Evolutionary conservation across 2,329 filamentous ascomycete species (phyloP).

Genomic region (Fusarium redolens): DNA sequence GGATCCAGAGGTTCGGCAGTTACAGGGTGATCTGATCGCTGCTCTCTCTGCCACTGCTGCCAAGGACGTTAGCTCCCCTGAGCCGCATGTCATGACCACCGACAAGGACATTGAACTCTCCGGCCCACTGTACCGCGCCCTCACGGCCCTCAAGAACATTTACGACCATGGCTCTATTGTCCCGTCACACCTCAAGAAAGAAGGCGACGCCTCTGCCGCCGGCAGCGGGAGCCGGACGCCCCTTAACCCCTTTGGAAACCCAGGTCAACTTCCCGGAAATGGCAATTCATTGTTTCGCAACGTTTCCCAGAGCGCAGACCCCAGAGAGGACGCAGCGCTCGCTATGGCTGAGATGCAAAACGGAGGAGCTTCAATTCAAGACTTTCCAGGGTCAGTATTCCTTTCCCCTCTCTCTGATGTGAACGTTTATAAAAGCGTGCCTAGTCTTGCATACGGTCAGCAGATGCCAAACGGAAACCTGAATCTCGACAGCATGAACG

Average conservation of each 20-base stretch:
- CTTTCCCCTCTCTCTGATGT: neutral
- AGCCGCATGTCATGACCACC: constrained; percentile 63
- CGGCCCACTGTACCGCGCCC: constrained; percentile 69
- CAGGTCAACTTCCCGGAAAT: constrained; percentile 37
- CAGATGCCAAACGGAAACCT: constrained; percentile 50
- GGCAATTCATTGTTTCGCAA: constrained; percentile 44
- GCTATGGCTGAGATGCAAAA: constrained; percentile 75
- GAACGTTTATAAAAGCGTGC: constrained; percentile 26
- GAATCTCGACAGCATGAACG: constrained; percentile 58
- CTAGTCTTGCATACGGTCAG: constrained; percentile 52
- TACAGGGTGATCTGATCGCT: constrained; percentile 72
- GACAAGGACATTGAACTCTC: constrained; percentile 72
- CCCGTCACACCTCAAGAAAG: constrained; percentile 62
- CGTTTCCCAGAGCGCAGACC: constrained; percentile 54
- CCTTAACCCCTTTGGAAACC: constrained; percentile 44
- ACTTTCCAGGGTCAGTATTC: constrained; percentile 55
- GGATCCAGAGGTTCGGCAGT: constrained; percentile 70
- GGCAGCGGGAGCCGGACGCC: constrained; percentile 61
- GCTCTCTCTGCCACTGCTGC: constrained; percentile 73
- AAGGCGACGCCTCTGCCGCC: constrained; percentile 58
- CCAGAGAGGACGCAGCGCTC: constrained; percentile 70
- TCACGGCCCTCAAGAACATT: constrained; percentile 72
- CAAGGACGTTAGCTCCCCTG: constrained; percentile 67
- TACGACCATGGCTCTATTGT: constrained; percentile 72
- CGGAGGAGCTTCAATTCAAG: constrained; percentile 58